Percentiles rank a stretch among this genome's conserved stretches.
Evolutionary conservation across 179 eudicot species (phyloP).

Genomic region (Patellifolia procumbens): DNA sequence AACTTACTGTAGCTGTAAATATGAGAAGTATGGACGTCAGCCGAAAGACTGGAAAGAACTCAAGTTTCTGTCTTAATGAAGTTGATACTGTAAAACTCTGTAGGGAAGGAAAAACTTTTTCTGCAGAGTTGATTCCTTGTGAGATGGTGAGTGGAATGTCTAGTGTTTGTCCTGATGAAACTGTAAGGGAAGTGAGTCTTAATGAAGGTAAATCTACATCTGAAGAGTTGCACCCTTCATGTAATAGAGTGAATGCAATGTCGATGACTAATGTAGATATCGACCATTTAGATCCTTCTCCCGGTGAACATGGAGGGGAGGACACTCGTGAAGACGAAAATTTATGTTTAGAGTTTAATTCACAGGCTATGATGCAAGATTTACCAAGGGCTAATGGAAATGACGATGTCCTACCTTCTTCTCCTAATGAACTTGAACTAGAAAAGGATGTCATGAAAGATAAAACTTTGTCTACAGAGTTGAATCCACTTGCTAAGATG

Average conservation of each 20-base stretch:
- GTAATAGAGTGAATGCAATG: constrained; percentile 13
- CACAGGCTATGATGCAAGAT: not conserved
- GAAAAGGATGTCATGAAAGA: constrained; percentile 25
- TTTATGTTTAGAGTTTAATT: not conserved
- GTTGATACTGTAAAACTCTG: not conserved
- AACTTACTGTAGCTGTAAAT: constrained; percentile 19
- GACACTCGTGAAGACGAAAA: constrained; percentile 19
- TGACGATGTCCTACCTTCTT: constrained; percentile 11
- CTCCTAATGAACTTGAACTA: constrained; percentile 27
- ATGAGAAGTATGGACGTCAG: constrained; percentile 23
- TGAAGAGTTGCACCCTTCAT: constrained; percentile 5
- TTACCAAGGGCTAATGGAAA: constrained; percentile 13
- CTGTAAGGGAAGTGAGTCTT: not conserved
- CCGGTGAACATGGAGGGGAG: constrained; percentile 24
- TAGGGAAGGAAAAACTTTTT: constrained; percentile 11
- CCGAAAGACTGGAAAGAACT: constrained; percentile 22
- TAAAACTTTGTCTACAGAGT: constrained; percentile 21
- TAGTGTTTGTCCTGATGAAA: constrained; percentile 8
- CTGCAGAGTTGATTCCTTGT: constrained; percentile 16
- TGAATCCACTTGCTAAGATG: constrained; percentile 15
- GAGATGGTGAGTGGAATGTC: constrained; percentile 4
- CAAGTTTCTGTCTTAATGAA: constrained; percentile 19
- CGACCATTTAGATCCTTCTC: constrained; percentile 23
- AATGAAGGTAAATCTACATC: constrained; percentile 17
- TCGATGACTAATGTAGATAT: not conserved